Conservation (phyloP, 305 asterid species). For the Caryopteris hybrid region DNA sequence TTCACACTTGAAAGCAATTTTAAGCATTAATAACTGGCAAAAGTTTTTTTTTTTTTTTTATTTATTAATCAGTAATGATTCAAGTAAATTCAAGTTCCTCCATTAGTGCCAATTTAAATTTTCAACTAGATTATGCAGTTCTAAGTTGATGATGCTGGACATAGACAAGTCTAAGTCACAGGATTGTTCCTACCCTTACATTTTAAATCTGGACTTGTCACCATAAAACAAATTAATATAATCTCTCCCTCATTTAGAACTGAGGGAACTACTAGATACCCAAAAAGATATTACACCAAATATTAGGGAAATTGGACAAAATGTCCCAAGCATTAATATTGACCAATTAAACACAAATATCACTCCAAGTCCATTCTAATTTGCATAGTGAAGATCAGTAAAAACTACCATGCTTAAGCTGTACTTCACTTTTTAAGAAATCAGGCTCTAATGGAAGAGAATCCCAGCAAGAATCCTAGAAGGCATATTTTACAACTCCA, state of each 20-base stretch:
- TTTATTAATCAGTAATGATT: not conserved
- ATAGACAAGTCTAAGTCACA: not conserved
- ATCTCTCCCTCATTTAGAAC: not conserved
- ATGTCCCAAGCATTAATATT: not conserved
- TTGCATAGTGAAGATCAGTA: not conserved
- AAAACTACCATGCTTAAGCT: not conserved
- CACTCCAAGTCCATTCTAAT: not conserved
- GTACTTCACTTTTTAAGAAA: not conserved
- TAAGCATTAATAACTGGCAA: not conserved
- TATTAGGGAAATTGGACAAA: not conserved
- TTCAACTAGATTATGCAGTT: not conserved
- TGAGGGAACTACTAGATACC: not conserved
- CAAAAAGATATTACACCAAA: not conserved
- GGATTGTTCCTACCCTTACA: not conserved
- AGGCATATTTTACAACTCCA: not conserved
- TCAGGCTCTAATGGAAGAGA: not conserved
- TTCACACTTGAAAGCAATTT: not conserved
- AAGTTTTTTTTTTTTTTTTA: not conserved
- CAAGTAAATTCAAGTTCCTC: not conserved
- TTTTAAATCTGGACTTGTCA: not conserved
- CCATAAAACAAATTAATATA: not conserved
- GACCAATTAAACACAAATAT: not conserved
- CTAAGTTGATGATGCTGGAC: not conserved
- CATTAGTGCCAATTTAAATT: not conserved
- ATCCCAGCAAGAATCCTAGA: not conserved